Percentiles rank a stretch among this genome's conserved stretches.
Conservation (phyloP, 2,329 filamentous ascomycete species). For the Cylindrodendrum hubeiense region DNA sequence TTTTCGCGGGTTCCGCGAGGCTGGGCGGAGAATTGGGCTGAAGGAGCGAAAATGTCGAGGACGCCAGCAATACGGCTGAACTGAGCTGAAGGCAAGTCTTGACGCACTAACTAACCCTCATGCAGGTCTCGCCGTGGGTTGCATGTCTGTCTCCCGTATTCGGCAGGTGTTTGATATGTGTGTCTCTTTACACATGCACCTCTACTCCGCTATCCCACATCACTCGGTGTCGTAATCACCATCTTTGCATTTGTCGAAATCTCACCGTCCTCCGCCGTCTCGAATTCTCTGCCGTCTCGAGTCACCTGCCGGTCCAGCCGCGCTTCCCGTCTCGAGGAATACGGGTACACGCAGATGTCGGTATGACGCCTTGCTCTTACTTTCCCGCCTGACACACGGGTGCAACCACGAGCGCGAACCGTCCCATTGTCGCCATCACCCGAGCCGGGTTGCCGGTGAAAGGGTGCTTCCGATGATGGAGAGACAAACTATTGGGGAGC, state of each 20-base stretch:
- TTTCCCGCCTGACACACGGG: neutral
- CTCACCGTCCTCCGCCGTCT: neutral
- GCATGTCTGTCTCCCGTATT: slow-evolving; percentile 6
- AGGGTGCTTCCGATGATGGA: neutral
- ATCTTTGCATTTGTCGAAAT: neutral
- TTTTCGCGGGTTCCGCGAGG: neutral
- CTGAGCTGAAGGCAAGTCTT: slow-evolving; percentile 11
- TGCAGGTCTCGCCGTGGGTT: slow-evolving; percentile 12
- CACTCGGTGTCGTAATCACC: neutral
- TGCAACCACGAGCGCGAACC: neutral
- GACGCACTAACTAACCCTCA: slow-evolving; percentile 4
- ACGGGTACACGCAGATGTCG: neutral
- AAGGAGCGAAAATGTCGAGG: neutral
- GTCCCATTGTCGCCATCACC: neutral
- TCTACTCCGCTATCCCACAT: neutral
- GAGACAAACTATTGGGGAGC: neutral
- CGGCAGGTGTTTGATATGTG: neutral
- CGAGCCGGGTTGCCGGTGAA: neutral
- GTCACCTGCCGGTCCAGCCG: neutral
- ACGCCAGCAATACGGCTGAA: neutral
- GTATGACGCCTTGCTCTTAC: neutral
- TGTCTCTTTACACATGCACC: neutral
- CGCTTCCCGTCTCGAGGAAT: neutral
- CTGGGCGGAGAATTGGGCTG: neutral
- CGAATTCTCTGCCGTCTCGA: neutral